Evolutionary conservation across 2,329 filamentous ascomycete genomes (phyloP).

Genomic region (Lecanicillium sp.): DNA sequence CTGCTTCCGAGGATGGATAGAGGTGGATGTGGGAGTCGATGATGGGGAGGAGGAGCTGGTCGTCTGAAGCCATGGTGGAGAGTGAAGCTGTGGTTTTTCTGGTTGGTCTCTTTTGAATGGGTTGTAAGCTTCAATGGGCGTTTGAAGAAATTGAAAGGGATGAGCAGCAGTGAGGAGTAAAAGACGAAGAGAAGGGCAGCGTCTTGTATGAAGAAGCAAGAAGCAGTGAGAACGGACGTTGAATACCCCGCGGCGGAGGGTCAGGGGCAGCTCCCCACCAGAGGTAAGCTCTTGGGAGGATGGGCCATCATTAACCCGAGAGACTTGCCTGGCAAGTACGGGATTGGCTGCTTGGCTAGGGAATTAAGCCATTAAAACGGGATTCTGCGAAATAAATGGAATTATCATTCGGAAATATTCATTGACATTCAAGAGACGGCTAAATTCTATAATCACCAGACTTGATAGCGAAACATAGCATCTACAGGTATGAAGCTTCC

Average conservation of each 20-base stretch:
- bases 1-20: slow-evolving; percentile 60
- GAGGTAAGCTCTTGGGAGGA: no score
- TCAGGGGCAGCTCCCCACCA: no score
- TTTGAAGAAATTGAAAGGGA: neutral
- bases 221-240: no score
- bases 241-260: no score
- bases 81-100: neutral
- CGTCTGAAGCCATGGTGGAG: slow-evolving; percentile 3
- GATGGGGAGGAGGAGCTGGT: slow-evolving; percentile 43
- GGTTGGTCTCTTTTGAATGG: neutral
- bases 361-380: neutral
- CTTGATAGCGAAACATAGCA: neutral
- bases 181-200: neutral
- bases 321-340: no score
- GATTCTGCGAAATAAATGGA: neutral
- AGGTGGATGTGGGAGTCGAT: slow-evolving; percentile 92
- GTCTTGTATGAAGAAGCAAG: no score
- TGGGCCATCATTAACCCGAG: no score
- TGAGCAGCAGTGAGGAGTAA: neutral
- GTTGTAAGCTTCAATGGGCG: neutral
- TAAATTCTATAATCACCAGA: neutral
- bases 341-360: neutral
- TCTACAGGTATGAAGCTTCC: neutral
- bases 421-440: neutral
- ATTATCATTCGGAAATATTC: neutral